Evolutionary conservation across 2,329 filamentous ascomycete genomes (phyloP).

Genomic region (Pseudogymnoascus sp.): DNA sequence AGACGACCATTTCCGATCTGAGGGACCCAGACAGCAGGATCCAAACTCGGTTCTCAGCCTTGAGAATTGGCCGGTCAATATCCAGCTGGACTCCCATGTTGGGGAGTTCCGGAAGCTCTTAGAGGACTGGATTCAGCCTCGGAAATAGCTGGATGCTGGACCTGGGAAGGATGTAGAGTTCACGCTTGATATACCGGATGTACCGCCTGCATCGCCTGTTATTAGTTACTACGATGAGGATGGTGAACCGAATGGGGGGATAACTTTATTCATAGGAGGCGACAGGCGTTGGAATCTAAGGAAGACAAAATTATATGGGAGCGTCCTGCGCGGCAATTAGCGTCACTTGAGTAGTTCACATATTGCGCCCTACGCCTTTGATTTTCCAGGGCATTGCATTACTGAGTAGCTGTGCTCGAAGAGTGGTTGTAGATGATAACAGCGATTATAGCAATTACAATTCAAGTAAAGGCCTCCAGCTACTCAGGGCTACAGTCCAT

Average conservation of each 20-base stretch:
- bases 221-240: not conserved
- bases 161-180: not conserved
- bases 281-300: not conserved
- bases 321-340: not conserved
- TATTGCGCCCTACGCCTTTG: not conserved
- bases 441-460: too few relatives aligned
- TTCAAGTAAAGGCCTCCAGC: too few relatives aligned
- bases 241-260: not conserved
- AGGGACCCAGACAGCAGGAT: not conserved
- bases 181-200: not conserved
- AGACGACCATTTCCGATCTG: constrained; percentile 10
- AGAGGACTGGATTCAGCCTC: not conserved
- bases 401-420: not conserved
- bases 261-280: not conserved
- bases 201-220: not conserved
- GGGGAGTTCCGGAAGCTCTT: not conserved
- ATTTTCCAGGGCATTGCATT: not conserved
- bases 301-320: not conserved
- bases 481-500: too few relatives aligned
- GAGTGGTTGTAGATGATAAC: too few relatives aligned
- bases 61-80: not conserved
- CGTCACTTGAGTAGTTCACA: not conserved
- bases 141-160: not conserved
- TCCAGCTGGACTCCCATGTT: not conserved
- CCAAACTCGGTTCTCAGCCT: not conserved